Evolutionary conservation across 768 basidiomycete species (phyloP).

Genomic region (Hypholoma sublateritium): DNA sequence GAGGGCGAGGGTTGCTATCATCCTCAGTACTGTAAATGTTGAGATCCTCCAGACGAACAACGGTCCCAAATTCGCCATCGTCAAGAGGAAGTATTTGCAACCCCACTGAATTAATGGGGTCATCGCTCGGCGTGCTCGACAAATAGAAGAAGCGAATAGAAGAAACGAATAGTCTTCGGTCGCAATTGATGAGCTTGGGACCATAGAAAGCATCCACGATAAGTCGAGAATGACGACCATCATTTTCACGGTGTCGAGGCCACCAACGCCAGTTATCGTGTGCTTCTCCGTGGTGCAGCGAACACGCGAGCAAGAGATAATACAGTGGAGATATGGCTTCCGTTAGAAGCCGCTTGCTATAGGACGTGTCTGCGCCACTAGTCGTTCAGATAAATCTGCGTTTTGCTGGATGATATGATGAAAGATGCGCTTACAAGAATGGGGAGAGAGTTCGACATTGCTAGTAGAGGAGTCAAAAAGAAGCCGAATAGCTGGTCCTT

Average conservation of each 20-base stretch:
- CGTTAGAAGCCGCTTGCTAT: conserved; percentile 43
- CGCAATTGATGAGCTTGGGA: conserved; percentile 20
- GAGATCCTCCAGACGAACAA: conserved; percentile 17
- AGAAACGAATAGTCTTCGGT: conserved; percentile 27
- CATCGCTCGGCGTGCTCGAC: conserved; percentile 5
- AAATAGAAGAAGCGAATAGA: conserved; percentile 23
- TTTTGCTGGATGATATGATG: conserved; percentile 43
- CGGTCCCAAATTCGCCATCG: conserved; percentile 27
- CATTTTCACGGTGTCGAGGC: conserved; percentile 26
- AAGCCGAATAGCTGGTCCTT: conserved; percentile 22
- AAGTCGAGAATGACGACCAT: conserved; percentile 15
- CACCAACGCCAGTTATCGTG: conserved; percentile 31
- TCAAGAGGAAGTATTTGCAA: conserved; percentile 38
- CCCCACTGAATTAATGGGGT: conserved; percentile 20
- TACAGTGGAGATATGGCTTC: conserved; percentile 37
- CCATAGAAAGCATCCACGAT: conserved; percentile 31
- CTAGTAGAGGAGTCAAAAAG: conserved; percentile 45
- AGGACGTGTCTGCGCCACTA: conserved; percentile 32
- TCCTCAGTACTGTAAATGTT: background rate
- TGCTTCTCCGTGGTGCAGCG: conserved; percentile 11
- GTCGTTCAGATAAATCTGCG: conserved; percentile 41
- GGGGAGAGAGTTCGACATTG: conserved; percentile 37
- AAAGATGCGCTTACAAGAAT: conserved; percentile 48
- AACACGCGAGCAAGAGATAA: conserved; percentile 33
- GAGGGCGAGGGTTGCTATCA: no score